Evolutionary conservation across 1,139 yeast genomes (phyloP), one percentile per base, ranked within the genome.

Genomic region (Saccharomyces hybrid): DNA sequence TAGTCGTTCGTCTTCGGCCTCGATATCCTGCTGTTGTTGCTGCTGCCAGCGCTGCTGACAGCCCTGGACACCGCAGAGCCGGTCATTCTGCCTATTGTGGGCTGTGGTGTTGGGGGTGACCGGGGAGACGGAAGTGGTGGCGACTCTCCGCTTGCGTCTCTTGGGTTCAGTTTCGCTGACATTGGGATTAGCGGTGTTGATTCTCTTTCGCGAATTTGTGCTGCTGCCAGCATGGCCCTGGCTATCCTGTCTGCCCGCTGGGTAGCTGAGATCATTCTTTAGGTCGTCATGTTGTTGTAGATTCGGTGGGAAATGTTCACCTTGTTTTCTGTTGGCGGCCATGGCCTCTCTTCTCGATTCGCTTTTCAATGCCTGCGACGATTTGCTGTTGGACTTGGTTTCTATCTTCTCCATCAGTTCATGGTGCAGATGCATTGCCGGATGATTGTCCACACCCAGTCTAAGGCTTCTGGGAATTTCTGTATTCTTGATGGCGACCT

Each of bases 271-370:
- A 16, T 62, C 64, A 8, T 58, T 63, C 4, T 63, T 65, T 9
- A 16, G 13, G 3, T 27, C 28, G 29, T 46, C 20, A 8, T 46
- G 31, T 32, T 13, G 13, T 20, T 46, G 49, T 11, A 3, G 49
- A 27, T 5, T 4, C 16, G 6, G n/a, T 13, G 9, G 44, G 44
- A 9, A 38, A 16, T 38, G 44, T 74, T 74, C 16, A 88, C 88
- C 55, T 13, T 57, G 57, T 48, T 55, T 56, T 68, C 84, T 87
- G 62, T 81, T 84, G 1, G 96, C 96, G 2, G 96, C 96, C 65
- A 91, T 77, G 2, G 97, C 96, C 67, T 90, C 97, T 57, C 97
- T 77, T 61, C 97, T 77, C 51, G 88, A 81, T 72, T 90, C 98
- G 65, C 88, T 80, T 59, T 95, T 76, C 60, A 84, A 83, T 47